Conservation (phyloP, 2,329 filamentous ascomycete genomes). For the Gaeumannomyces tritici region DNA sequence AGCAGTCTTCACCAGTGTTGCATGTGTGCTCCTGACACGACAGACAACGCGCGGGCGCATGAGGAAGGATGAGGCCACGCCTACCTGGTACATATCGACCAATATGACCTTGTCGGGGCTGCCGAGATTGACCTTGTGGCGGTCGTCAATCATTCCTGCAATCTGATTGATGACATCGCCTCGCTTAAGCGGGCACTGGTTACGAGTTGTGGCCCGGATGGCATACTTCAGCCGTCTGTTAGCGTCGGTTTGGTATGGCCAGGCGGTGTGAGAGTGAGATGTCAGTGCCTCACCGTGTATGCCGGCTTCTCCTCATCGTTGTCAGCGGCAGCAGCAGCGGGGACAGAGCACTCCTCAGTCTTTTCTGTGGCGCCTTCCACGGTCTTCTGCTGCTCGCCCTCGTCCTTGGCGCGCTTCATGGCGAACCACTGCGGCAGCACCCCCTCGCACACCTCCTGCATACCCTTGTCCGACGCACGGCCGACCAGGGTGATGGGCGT, state of each 20-base stretch:
- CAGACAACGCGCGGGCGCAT: background rate
- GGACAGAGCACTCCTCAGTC: conserved; percentile 5
- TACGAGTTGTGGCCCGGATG: conserved; percentile 71
- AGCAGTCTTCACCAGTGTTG: background rate
- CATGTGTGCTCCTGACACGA: conserved; percentile 9
- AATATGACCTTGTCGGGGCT: conserved; percentile 71
- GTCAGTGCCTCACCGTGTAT: conserved; percentile 26
- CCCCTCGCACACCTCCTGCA: conserved; percentile 53
- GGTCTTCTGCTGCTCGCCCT: background rate
- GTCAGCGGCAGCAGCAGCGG: conserved; percentile 10
- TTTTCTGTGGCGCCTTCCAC: background rate
- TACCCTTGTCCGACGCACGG: conserved; percentile 59
- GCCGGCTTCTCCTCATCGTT: conserved; percentile 9
- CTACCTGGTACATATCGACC: conserved; percentile 72
- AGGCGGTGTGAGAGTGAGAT: conserved; percentile 5
- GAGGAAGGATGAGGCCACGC: conserved; percentile 5
- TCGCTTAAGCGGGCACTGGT: conserved; percentile 59
- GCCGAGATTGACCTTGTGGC: conserved; percentile 69
- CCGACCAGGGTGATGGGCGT: conserved; percentile 43
- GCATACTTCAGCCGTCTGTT: conserved; percentile 45
- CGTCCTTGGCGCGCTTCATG: conserved; percentile 20
- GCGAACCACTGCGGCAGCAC: conserved; percentile 57
- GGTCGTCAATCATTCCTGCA: conserved; percentile 52
- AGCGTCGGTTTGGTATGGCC: conserved; percentile 4
- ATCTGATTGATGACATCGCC: conserved; percentile 62